phyloP scores from a whole-genome alignment of 2,329 filamentous ascomycete genomes.

The Monosporascus sp. region DNA sequence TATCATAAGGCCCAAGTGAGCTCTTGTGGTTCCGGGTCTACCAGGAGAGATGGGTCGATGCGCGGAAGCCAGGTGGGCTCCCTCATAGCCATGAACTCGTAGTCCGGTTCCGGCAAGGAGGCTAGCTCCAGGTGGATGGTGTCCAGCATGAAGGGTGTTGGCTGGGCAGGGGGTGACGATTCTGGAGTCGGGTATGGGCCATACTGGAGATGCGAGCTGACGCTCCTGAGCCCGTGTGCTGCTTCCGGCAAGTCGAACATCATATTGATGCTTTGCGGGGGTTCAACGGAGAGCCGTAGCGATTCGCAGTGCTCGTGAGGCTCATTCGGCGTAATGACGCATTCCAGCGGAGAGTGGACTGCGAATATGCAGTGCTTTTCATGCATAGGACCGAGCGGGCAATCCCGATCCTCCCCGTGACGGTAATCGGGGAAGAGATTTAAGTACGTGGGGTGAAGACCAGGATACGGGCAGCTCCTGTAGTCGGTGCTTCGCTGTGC shows the following conservation, averaged over 20 bases:
- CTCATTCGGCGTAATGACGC: slow-evolving; percentile 6
- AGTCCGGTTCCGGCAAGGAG: background rate
- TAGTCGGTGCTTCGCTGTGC: background rate
- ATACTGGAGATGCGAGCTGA: background rate
- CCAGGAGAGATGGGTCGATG: background rate
- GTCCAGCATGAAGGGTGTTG: background rate
- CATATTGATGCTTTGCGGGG: background rate
- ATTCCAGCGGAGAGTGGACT: slow-evolving; percentile 7
- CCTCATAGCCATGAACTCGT: background rate
- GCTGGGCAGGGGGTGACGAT: background rate
- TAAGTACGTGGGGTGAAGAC: slow-evolving; percentile 13
- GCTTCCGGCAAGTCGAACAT: background rate
- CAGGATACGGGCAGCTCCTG: slow-evolving; percentile 10
- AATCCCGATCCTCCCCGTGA: slow-evolving; percentile 16
- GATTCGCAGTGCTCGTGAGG: background rate
- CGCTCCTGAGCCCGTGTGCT: too few relatives aligned
- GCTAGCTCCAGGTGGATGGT: background rate
- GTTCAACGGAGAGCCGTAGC: background rate
- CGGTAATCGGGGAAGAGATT: slow-evolving; percentile 14
- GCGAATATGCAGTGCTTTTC: slow-evolving; percentile 19
- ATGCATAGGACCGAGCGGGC: slow-evolving; percentile 14
- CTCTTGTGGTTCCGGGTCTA: background rate
- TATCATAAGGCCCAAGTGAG: background rate
- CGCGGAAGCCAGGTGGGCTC: background rate
- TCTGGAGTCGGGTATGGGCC: background rate